phyloP scores from a whole-genome alignment of 2,329 filamentous ascomycete genomes.

The Xylaria sp. region DNA sequence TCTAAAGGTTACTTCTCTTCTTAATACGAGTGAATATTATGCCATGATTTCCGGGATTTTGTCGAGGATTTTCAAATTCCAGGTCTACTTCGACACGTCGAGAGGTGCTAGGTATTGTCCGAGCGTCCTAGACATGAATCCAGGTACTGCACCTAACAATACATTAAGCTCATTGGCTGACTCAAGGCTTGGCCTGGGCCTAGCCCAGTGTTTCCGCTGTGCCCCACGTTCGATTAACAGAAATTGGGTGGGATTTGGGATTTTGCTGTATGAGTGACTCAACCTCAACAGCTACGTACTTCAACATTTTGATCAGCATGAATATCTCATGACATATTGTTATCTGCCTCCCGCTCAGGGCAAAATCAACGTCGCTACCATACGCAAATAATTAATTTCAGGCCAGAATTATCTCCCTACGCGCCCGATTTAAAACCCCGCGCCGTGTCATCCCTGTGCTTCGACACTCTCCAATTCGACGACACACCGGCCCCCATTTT shows the following conservation, averaged over 20 bases:
- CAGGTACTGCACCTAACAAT: too few relatives aligned
- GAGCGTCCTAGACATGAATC: too few relatives aligned
- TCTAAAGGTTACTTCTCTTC: too few relatives aligned
- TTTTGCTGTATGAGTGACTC: slow-evolving; percentile 19
- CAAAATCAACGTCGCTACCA: background rate
- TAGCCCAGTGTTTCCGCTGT: too few relatives aligned
- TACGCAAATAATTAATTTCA: background rate
- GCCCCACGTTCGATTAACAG: slow-evolving; percentile 16
- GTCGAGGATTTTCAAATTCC: too few relatives aligned
- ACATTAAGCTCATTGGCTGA: background rate
- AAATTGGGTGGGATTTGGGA: slow-evolving; percentile 21
- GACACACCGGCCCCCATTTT: background rate
- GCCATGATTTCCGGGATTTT: too few relatives aligned
- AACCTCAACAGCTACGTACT: slow-evolving; percentile 1
- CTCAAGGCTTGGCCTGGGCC: background rate
- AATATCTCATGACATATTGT: background rate
- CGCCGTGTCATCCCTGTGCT: background rate
- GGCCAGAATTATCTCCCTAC: background rate
- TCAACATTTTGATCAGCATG: background rate
- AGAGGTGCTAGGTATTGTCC: too few relatives aligned
- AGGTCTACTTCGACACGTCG: too few relatives aligned
- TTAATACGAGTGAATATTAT: too few relatives aligned
- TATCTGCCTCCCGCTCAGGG: background rate
- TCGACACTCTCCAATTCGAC: background rate
- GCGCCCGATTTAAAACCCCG: background rate